Percentiles rank a stretch among this genome's conserved stretches.
phyloP scores from a whole-genome alignment of 345 rosid genomes.

The Gossypium thurberi region DNA sequence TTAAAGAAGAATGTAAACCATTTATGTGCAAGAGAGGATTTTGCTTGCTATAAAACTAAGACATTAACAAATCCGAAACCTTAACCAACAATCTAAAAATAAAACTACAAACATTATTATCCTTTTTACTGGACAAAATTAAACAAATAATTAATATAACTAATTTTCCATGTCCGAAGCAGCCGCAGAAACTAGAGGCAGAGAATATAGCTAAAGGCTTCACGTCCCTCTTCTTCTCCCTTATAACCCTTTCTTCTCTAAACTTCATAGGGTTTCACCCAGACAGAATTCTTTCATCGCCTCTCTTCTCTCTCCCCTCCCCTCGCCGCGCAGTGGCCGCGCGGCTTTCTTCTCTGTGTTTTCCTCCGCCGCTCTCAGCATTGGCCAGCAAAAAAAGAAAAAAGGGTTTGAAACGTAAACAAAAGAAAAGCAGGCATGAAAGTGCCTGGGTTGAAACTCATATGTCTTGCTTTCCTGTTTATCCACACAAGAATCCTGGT shows the following conservation, averaged over 20 bases:
- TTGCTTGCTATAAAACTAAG: background rate
- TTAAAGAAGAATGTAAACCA: background rate
- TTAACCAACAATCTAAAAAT: background rate
- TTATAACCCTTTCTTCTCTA: conserved; percentile 16
- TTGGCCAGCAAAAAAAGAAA: conserved; percentile 6
- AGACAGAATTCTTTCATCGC: conserved; percentile 19
- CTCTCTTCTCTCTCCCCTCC: background rate
- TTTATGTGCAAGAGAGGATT: background rate
- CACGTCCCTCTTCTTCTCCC: conserved; percentile 19
- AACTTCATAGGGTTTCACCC: conserved; percentile 21
- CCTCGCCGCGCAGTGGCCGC: conserved; percentile 23
- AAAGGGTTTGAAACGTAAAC: background rate
- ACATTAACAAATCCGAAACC: background rate
- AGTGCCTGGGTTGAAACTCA: conserved; percentile 22
- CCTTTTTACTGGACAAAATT: too few relatives aligned
- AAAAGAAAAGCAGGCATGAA: conserved; percentile 26
- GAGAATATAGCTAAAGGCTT: conserved; percentile 22
- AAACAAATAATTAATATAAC: background rate
- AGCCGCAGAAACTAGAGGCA: conserved; percentile 41
- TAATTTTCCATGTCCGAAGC: conserved; percentile 21
- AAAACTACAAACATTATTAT: too few relatives aligned
- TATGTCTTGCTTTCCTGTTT: conserved; percentile 17
- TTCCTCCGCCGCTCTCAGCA: background rate
- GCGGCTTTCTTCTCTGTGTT: conserved; percentile 18
- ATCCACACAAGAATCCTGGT: conserved; percentile 10